Conservation (phyloP, 768 basidiomycete species). For the Chiua virens region DNA sequence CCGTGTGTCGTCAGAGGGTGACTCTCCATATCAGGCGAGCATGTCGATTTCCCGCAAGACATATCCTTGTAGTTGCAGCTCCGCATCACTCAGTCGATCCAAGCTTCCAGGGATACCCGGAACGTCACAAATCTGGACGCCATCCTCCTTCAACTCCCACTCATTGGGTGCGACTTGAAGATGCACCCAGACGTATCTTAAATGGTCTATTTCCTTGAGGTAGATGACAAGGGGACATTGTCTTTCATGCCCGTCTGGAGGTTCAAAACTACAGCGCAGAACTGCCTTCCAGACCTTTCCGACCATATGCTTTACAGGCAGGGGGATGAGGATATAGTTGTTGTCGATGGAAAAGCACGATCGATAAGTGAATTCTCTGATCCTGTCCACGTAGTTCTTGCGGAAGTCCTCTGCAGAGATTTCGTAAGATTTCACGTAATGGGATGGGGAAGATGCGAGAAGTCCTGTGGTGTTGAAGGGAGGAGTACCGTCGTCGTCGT, state of each 20-base stretch:
- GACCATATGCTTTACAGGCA: slow-evolving; percentile 17
- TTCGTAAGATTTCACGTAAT: slow-evolving; percentile 19
- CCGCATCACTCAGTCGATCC: slow-evolving; percentile 15
- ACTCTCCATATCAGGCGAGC: not conserved
- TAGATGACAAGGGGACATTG: slow-evolving; percentile 26
- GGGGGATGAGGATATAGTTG: slow-evolving; percentile 18
- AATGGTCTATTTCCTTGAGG: slow-evolving; percentile 11
- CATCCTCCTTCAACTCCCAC: not conserved
- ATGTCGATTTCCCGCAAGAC: slow-evolving; percentile 12
- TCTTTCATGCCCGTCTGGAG: not conserved
- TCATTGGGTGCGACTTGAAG: not conserved
- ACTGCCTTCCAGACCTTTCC: slow-evolving; percentile 20
- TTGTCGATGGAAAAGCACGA: slow-evolving; percentile 18
- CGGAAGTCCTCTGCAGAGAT: slow-evolving; percentile 21
- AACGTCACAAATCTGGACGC: not conserved
- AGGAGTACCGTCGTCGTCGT: not conserved
- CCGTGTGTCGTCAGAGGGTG: not conserved
- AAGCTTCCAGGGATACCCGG: slow-evolving; percentile 17
- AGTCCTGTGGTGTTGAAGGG: slow-evolving; percentile 19
- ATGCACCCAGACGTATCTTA: slow-evolving; percentile 17
- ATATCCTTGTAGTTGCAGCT: slow-evolving; percentile 11
- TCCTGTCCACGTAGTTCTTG: slow-evolving; percentile 15
- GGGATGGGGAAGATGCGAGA: slow-evolving; percentile 23
- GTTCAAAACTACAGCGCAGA: slow-evolving; percentile 26
- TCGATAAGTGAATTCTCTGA: slow-evolving; percentile 11